Evolutionary conservation across 768 basidiomycete species (phyloP), one percentile per base, ranked within the genome.

Genomic region (Boletus bicolor): DNA sequence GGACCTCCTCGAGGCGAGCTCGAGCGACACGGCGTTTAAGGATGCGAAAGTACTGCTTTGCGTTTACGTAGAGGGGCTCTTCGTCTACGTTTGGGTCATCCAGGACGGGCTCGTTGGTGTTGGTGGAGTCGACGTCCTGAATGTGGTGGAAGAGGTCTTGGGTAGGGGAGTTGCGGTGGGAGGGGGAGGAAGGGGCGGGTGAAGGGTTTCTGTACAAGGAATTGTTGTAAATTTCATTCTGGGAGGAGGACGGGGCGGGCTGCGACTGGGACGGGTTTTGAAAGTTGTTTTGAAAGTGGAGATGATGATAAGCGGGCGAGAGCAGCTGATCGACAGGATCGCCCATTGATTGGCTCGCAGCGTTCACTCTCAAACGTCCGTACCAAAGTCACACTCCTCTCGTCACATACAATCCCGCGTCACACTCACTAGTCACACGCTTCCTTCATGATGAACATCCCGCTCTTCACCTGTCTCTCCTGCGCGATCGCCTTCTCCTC

Each of bases 1-100:
- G 94, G 51, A 98, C 80, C 73, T 98, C 96, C 66, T 97, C 95
- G 50, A 98, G 80, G 47, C 97, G 81, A 4, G 93, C 91, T 43
- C 96, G 77, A 6, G 96, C 94, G 62, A 91, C 83, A 53, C 97
- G 82, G 59, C 97, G 82, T 77, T 98, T 98, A 73, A 99, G 83
- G 66, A 99, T 98, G 69, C 97, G 91, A 65, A 95, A 93, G 72
- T 98, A 99, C 75, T 99, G 97, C 70, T 99, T 99, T 56, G 97
- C 96, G 65, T 99, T 99, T 56, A 99, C 97, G 75, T 98, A 98
- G 63, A 99, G 86, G 28, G 97, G 96, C 71, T 99, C 96, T 60
- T 98, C 94, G 74, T 98, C 95, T 64, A 91, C 79, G 55, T 72
- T 73, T 5, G 63, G 37, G 57, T 78, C 79, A 19, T 77, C 70